Base-by-base conservation (phyloP, 805 yeast species). In the Candida nemodendra region DNA sequence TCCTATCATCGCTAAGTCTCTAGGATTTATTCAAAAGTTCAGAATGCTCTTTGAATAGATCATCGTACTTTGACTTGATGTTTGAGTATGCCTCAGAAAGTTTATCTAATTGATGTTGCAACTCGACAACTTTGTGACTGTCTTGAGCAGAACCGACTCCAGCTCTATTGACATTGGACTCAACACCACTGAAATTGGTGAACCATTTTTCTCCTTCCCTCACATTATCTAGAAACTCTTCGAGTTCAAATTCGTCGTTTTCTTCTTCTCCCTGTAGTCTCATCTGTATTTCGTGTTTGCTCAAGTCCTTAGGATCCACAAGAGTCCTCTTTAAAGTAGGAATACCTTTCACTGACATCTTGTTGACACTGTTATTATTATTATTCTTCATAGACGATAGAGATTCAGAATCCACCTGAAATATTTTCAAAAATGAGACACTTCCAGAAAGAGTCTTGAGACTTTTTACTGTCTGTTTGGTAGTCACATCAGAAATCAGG, bases 241-340 rank as follows among this genome's bases (percentile, higher is more conserved):
- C 72, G 39, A 80, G 66, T 39, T 74, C 68, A 19, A 59, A 60
- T 4, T 58, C 47, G 2, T n/a, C 36, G 18, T 50, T 53, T 15
- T 49, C 61, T 45, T 19, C 23, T 13, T 18, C 35, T 24, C 30
- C 44, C 9, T 30, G 28, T 61, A 68, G 30, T 63, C 65, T 53
- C 63, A 69, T 54, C 54, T 42, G 35, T 36, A 77, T 50, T 56
- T 70, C 70, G 56, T 73, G 76, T 51, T 76, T 54, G 44, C 66
- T 53, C 9, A 66, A 49, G 41, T 61, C 62, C 43, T 60, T 53
- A 24, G 63, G 38, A 15, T 71, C 72, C 3, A 65, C 69, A 30
- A 83, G 54, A 2, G 72, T 76, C 57, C 91, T 72, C 57, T 82
- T 84, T 44, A 84, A 69, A 6, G 67, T 69, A 0, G 90, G 90